Conservation (phyloP, 441 rosid species). For the Capsella rubella region DNA sequence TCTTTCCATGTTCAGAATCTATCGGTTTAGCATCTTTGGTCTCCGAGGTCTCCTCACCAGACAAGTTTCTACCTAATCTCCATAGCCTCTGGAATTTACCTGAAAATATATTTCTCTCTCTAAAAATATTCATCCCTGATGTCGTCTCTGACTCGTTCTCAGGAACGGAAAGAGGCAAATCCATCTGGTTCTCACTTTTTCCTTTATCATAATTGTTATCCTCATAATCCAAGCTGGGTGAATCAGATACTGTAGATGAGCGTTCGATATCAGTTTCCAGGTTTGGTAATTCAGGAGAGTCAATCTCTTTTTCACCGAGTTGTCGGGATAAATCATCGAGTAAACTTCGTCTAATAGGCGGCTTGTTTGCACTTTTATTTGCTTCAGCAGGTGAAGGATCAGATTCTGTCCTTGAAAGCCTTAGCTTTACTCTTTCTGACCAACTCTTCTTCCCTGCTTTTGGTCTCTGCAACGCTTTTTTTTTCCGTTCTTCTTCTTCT, state of each 20-base stretch:
- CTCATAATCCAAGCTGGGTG: slow-evolving; percentile 54
- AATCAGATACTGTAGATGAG: slow-evolving; percentile 61
- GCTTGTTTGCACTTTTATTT: slow-evolving; percentile 40
- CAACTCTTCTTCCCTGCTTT: slow-evolving; percentile 63
- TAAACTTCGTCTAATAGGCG: slow-evolving; percentile 59
- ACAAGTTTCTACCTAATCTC: slow-evolving; percentile 72
- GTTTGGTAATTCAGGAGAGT: not conserved
- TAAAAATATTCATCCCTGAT: slow-evolving; percentile 34
- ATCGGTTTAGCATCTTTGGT: slow-evolving; percentile 46
- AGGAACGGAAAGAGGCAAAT: slow-evolving; percentile 49
- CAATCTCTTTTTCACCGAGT: slow-evolving; percentile 44
- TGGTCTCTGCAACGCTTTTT: slow-evolving; percentile 48
- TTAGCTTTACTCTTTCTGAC: slow-evolving; percentile 69
- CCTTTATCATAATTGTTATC: slow-evolving; percentile 59
- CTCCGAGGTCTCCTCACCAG: slow-evolving; percentile 59
- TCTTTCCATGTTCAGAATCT: slow-evolving; percentile 40
- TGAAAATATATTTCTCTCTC: slow-evolving; percentile 56
- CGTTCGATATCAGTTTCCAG: slow-evolving; percentile 47
- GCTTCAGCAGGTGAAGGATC: slow-evolving; percentile 62
- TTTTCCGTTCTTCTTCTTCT: slow-evolving; percentile 59
- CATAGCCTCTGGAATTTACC: slow-evolving; percentile 86
- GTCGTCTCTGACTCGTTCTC: slow-evolving; percentile 48
- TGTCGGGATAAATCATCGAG: slow-evolving; percentile 70
- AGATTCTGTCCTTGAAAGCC: slow-evolving; percentile 72
- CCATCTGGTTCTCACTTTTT: slow-evolving; percentile 37